Conservation (phyloP, 2,329 filamentous ascomycete genomes). For the Leptographium wingfieldii region DNA sequence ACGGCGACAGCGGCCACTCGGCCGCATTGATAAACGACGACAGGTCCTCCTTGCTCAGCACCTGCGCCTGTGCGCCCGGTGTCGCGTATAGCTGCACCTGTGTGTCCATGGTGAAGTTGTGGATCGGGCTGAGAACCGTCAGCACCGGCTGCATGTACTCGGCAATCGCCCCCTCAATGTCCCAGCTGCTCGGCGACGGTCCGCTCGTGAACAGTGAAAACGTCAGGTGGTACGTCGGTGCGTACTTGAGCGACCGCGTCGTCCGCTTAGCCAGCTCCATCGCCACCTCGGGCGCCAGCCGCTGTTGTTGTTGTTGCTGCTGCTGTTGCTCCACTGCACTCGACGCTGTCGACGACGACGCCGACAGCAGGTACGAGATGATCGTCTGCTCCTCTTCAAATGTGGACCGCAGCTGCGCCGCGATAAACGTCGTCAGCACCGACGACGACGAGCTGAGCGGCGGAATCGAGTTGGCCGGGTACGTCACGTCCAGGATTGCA, state of each 20-base stretch:
- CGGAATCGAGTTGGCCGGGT: conserved; percentile 56
- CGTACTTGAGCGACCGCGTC: conserved; percentile 78
- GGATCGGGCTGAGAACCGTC: conserved; percentile 65
- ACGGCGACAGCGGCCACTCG: conserved; percentile 92
- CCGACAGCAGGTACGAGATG: conserved; percentile 60
- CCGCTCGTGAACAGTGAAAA: conserved; percentile 88
- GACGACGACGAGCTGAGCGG: conserved; percentile 58
- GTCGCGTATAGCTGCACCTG: conserved; percentile 91
- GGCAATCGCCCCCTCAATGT: conserved; percentile 69
- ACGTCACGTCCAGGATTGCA: conserved; percentile 64
- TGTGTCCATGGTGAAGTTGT: conserved; percentile 91
- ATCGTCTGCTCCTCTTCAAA: conserved; percentile 85
- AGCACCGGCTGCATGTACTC: conserved; percentile 75
- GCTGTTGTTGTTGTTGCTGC: conserved; percentile 11
- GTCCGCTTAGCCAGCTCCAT: conserved; percentile 56
- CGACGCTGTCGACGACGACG: conserved; percentile 38
- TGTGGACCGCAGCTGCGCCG: conserved; percentile 60
- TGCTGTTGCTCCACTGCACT: background rate
- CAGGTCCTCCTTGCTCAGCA: conserved; percentile 72
- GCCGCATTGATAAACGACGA: conserved; percentile 95
- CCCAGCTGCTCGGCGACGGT: conserved; percentile 72
- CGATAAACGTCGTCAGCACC: conserved; percentile 62
- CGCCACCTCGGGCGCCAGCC: conserved; percentile 35
- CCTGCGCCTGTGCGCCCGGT: conserved; percentile 47
- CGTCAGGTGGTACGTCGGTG: conserved; percentile 86